Evolutionary conservation across 2,329 filamentous ascomycete genomes (phyloP).

Genomic region (Periconia sp.): DNA sequence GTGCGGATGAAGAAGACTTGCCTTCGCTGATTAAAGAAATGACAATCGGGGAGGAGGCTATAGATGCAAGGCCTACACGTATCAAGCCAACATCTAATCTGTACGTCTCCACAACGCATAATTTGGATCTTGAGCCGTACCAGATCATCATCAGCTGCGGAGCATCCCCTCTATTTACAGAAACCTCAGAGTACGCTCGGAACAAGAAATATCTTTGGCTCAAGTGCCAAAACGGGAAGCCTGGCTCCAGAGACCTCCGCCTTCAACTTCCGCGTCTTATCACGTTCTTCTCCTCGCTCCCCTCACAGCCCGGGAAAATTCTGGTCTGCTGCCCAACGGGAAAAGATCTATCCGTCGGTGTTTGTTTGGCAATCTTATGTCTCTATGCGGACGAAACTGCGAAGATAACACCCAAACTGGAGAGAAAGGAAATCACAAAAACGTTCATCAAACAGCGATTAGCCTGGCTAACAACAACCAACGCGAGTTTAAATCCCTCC

Average conservation of each 20-base stretch:
- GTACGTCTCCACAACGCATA: conserved; percentile 43
- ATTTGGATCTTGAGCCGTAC: conserved; percentile 41
- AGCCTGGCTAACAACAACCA: conserved; percentile 78
- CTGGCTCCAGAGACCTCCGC: conserved; percentile 81
- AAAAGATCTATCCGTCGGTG: conserved; percentile 77
- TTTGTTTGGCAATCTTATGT: conserved; percentile 75
- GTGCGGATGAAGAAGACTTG: conserved; percentile 66
- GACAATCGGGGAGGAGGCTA: conserved; percentile 22
- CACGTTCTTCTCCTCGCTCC: conserved; percentile 48
- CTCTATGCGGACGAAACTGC: conserved; percentile 70
- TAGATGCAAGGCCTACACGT: conserved; percentile 33
- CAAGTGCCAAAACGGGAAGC: conserved; percentile 70
- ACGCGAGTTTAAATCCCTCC: conserved; percentile 80
- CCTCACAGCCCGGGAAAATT: conserved; percentile 9
- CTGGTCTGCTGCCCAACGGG: conserved; percentile 72
- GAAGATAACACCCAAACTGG: conserved; percentile 20
- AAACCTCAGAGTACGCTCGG: conserved; percentile 9
- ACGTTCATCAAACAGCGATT: conserved; percentile 73
- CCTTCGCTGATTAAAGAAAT: conserved; percentile 53
- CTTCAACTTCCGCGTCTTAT: conserved; percentile 66
- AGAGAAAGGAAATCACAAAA: conserved; percentile 62
- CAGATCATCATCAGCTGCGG: conserved; percentile 49
- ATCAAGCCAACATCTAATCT: conserved; percentile 47
- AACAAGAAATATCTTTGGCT: conserved; percentile 58
- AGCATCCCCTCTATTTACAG: conserved; percentile 39